Conservation (phyloP, 768 basidiomycete species). For the Scleroderma citrinum region DNA sequence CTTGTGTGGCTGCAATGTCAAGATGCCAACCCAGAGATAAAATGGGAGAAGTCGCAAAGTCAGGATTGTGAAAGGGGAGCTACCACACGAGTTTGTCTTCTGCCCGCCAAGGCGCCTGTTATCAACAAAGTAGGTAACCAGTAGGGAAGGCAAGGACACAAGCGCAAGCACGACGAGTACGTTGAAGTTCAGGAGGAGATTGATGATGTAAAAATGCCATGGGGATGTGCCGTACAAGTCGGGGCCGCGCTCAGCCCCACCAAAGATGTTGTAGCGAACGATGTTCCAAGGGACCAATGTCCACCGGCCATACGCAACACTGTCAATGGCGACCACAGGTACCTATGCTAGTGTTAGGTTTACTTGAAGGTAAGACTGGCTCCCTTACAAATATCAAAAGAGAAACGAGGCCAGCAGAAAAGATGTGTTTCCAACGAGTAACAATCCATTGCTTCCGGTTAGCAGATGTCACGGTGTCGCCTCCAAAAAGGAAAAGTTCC, state of each 20-base stretch:
- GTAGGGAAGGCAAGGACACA: conserved; percentile 71
- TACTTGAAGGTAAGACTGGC: neutral
- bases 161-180: conserved; percentile 76
- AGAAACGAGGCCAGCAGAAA: conserved; percentile 49
- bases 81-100: conserved; percentile 48
- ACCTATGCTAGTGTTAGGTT: conserved; percentile 43
- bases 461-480: conserved; percentile 52
- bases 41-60: conserved; percentile 77
- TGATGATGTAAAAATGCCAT: conserved; percentile 79
- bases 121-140: conserved; percentile 69
- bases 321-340: conserved; percentile 80
- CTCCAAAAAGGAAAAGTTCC: conserved; percentile 75
- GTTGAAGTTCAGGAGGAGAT: conserved; percentile 94
- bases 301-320: conserved; percentile 75
- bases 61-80: conserved; percentile 75
- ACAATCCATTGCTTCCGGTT: conserved; percentile 47
- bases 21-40: conserved; percentile 84
- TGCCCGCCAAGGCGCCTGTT: conserved; percentile 63
- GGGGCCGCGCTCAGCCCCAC: conserved; percentile 74
- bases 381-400: conserved; percentile 55
- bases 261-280: conserved; percentile 88
- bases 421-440: conserved; percentile 54
- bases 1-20: conserved; percentile 85
- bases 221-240: conserved; percentile 90
- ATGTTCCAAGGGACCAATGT: conserved; percentile 91